Conservation (phyloP, 2,329 filamentous ascomycete species). For the Ophiocordyceps camponoti-saundersi region DNA sequence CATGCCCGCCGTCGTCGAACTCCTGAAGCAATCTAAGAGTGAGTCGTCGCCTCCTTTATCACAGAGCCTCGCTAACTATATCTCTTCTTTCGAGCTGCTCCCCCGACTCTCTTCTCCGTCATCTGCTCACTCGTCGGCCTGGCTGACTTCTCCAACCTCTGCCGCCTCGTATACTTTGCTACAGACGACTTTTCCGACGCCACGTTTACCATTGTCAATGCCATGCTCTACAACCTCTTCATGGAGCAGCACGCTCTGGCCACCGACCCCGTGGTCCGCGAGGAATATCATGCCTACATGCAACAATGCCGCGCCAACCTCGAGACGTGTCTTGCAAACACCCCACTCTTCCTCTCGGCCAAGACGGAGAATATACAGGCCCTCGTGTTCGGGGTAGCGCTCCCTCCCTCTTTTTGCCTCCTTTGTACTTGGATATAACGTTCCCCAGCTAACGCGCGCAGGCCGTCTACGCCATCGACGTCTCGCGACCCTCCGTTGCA, state of each 20-base stretch:
- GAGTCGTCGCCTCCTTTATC: slow-evolving; percentile 2
- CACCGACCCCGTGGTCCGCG: slow-evolving; percentile 12
- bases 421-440: background rate
- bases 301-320: slow-evolving; percentile 28
- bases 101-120: slow-evolving; percentile 31
- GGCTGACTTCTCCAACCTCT: slow-evolving; percentile 31
- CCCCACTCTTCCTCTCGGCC: slow-evolving; percentile 39
- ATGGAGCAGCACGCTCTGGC: slow-evolving; percentile 25
- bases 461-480: slow-evolving; percentile 44
- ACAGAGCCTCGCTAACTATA: slow-evolving; percentile 1
- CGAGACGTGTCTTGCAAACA: slow-evolving; percentile 30
- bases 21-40: slow-evolving; percentile 32
- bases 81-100: slow-evolving; percentile 16
- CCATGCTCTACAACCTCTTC: slow-evolving; percentile 31
- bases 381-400: slow-evolving; percentile 34
- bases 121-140: slow-evolving; percentile 31
- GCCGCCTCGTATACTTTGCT: slow-evolving; percentile 31
- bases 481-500: slow-evolving; percentile 44
- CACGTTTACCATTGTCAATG: slow-evolving; percentile 32
- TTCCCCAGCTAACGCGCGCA: slow-evolving; percentile 10
- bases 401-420: no score
- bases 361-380: slow-evolving; percentile 38
- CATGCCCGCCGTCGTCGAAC: slow-evolving; percentile 27
- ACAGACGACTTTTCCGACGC: slow-evolving; percentile 32
- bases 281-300: slow-evolving; percentile 20